Base-by-base conservation (phyloP, 805 yeast species). In the Metschnikowia peoriensis region DNA sequence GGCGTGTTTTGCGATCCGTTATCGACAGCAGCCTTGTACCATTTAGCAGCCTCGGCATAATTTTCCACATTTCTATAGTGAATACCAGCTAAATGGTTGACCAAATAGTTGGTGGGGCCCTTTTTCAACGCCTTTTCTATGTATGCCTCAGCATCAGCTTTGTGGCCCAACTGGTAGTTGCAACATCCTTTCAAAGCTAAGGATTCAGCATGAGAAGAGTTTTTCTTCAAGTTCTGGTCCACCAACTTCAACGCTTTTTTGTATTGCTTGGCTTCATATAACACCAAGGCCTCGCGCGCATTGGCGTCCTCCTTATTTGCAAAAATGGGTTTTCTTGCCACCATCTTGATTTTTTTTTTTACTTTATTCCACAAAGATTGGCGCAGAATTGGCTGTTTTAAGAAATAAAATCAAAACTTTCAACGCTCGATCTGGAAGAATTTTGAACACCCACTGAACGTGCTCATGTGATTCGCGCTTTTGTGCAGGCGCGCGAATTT, bases 241-340 rank as follows among this genome's bases (percentile, higher is more conserved):
- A 89, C 80, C 29, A 84, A 65, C 66, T 88, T 88, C 61, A 92
- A 70, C 1, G 97, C 83, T 63, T 93, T 91, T 66, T 89, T 89
- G 75, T 92, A 92, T 68, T 90, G 91, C 67, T 89, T 90, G 45
- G 78, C 66, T 65, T 94, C 98, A 63, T 90, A 94, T 32, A 88
- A 78, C 60, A 83, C 83, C 62, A 94, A 77, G 0, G 97, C 97
- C 59, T 86, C 88, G 53, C 86, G 79, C 73, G 93, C 91, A 57
- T 82, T 82, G 34, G 79, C 76, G 51, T 88, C 93, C 58, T 90
- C 96, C 67, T 88, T 89, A 55, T 59, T 67, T 46, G 70, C 65
- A 51, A 73, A 64, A 44, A 75, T 67, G 1, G 78, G 77, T 32
- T 56, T 60, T 29, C 61, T 47, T n/a, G 38, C 49, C 28, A 52